Percentiles rank a stretch among this genome's conserved stretches.
Conservation (phyloP, 345 rosid species). For the Draba incana region DNA sequence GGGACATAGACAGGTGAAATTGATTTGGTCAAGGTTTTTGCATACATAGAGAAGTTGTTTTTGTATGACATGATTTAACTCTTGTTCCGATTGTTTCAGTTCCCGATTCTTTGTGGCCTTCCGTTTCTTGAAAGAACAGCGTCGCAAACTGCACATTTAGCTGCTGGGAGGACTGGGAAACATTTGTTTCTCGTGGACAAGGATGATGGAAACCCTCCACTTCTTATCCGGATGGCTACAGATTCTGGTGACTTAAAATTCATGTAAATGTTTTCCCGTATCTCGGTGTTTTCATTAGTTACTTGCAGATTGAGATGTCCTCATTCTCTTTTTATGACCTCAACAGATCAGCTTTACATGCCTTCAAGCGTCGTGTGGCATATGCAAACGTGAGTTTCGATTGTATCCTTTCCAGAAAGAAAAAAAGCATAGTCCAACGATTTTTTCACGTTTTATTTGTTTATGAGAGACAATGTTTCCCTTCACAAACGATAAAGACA, state of each 20-base stretch:
- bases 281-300: constrained; percentile 11
- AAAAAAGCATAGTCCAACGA: not conserved
- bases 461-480: constrained; percentile 26
- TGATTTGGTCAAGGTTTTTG: constrained; percentile 32
- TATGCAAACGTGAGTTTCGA: constrained; percentile 91
- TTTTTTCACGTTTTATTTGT: not conserved
- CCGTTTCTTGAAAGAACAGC: constrained; percentile 90
- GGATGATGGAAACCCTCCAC: constrained; percentile 79
- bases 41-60: not conserved
- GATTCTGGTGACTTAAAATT: constrained; percentile 70
- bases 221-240: constrained; percentile 85
- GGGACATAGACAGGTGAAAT: constrained; percentile 83
- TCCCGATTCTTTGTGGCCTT: constrained; percentile 90
- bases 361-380: constrained; percentile 88
- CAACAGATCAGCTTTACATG: constrained; percentile 76
- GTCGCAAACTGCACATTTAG: constrained; percentile 79
- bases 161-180: constrained; percentile 90
- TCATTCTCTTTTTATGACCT: constrained; percentile 36
- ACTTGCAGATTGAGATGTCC: constrained; percentile 26
- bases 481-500: constrained; percentile 61
- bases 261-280: constrained; percentile 55
- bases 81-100: constrained; percentile 44
- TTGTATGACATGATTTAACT: constrained; percentile 18
- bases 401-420: constrained; percentile 60
- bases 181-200: constrained; percentile 87